These are phyloP conservation scores for Xenoacremonium recifei DNA, from an alignment of 2,329 filamentous ascomycete species.

Conservation along the genomic window DNA sequence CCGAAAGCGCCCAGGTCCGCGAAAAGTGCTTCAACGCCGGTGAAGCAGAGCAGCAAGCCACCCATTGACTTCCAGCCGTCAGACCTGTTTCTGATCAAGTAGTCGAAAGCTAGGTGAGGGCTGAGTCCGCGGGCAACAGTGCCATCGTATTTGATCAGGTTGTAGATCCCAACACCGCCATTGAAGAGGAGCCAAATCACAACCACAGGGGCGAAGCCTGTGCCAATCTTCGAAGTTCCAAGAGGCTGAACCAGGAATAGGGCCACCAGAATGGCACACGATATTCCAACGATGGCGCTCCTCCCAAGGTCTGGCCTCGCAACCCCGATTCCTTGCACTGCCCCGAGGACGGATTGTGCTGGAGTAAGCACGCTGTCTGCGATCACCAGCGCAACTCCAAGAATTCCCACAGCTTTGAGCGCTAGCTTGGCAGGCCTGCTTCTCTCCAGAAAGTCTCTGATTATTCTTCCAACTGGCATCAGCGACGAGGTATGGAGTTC, in stretches of 20 bases:
- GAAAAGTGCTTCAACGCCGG: slow-evolving; percentile 76
- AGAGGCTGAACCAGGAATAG: slow-evolving; percentile 66
- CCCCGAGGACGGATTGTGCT: slow-evolving; percentile 68
- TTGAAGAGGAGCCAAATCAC: slow-evolving; percentile 67
- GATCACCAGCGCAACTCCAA: slow-evolving; percentile 68
- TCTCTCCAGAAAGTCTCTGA: slow-evolving; percentile 58
- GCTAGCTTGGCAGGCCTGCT: slow-evolving; percentile 49
- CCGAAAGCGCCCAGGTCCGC: slow-evolving; percentile 76
- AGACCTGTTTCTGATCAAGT: slow-evolving; percentile 57
- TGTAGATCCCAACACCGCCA: slow-evolving; percentile 62
- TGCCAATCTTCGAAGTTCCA: slow-evolving; percentile 60
- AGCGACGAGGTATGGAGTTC: slow-evolving; percentile 55
- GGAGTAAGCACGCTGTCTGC: slow-evolving; percentile 65
- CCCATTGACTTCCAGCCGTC: slow-evolving; percentile 64
- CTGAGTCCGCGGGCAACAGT: slow-evolving; percentile 57
- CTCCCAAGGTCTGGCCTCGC: slow-evolving; percentile 55
- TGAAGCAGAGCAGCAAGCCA: slow-evolving; percentile 73
- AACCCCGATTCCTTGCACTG: slow-evolving; percentile 63
- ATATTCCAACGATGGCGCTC: slow-evolving; percentile 59
- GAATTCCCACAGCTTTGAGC: slow-evolving; percentile 61
- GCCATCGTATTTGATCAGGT: slow-evolving; percentile 50
- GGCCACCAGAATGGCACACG: slow-evolving; percentile 62
- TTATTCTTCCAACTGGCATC: slow-evolving; percentile 45
- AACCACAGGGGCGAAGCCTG: slow-evolving; percentile 63
- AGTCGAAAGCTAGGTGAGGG: slow-evolving; percentile 59